Evolutionary conservation across 441 rosid genomes (phyloP), one percentile per base, ranked within the genome.

Genomic region (Lepidium campestre): DNA sequence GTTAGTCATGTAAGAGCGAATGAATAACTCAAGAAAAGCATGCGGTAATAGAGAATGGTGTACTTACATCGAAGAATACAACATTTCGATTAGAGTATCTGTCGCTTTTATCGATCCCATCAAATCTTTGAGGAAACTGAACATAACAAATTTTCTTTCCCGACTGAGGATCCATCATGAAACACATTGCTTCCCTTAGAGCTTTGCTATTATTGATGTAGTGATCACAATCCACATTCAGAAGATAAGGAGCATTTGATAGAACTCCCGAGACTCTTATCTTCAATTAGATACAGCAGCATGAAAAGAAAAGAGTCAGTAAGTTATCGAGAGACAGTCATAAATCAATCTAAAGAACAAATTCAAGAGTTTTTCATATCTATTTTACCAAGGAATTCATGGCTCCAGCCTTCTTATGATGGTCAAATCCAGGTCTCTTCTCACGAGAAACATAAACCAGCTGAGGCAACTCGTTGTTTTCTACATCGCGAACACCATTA

Each of bases 391-490:
- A 61, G 27, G 92, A 72, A 70, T 88, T 88, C 95, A 88, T 88
- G 61, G 95, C 95, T 27, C 92, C 95, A 62, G 95, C 95, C 78
- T 88, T 88, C 72, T 88, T 88, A 42, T 88, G 95, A 75, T 88
- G 95, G 22, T 88, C 90, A 66, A 84, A 88, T 10, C 91, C 91
- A 1, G 91, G 95, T 73, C 95, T 80, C 78, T 88, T 88, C 77
- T 88, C 95, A 46, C 95, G 95, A 71, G 95, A 88, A 59, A 88
- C 92, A 68, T 88, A 88, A 46, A 86, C 95, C 41, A 88, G 76
- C 18, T 81, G 83, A 68, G 95, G 95, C 44, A 88, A 70, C 72
- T 88, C 87, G 46, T 86, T 81, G 56, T 82, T 84, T 74, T 88
- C 95, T 14, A 82, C 78, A 79, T 88, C 91, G 0, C 70, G 74